Percentiles rank a stretch among this genome's conserved stretches.
Conservation (phyloP, 257 asterid species). For the Linderniella brevidens region DNA sequence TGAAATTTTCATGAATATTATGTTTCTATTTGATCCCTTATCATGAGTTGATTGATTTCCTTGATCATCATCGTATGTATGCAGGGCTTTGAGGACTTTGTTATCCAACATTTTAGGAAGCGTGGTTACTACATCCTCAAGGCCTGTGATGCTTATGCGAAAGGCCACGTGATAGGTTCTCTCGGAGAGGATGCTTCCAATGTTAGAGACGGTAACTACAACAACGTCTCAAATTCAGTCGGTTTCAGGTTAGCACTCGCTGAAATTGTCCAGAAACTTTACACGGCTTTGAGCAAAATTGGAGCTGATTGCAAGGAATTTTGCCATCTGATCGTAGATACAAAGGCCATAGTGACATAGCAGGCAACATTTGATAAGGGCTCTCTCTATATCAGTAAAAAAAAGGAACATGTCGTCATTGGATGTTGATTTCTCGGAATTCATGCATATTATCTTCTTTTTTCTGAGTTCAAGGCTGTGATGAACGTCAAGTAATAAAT, state of each 20-base stretch:
- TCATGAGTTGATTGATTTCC: too few species aligned
- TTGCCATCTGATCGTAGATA: conserved; percentile 27
- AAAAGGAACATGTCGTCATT: too few species aligned
- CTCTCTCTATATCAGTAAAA: too few species aligned
- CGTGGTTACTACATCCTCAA: conserved; percentile 77
- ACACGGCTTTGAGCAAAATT: conserved; percentile 31
- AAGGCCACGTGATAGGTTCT: conserved; percentile 79
- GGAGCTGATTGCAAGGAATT: conserved; percentile 74
- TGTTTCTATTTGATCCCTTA: neutral
- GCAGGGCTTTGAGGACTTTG: conserved; percentile 79
- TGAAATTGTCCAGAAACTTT: conserved; percentile 64
- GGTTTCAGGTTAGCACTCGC: conserved; percentile 90
- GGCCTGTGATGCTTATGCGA: conserved; percentile 93
- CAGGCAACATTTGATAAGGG: too few species aligned
- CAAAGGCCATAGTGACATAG: too few species aligned
- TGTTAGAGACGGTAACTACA: conserved; percentile 13
- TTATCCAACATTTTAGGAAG: conserved; percentile 59
- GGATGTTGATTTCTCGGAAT: too few species aligned
- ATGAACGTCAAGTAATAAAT: too few species aligned
- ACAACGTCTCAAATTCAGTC: conserved; percentile 47
- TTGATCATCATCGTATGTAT: too few species aligned
- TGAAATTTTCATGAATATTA: too few species aligned
- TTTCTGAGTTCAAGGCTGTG: too few species aligned
- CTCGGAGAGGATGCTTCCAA: conserved; percentile 48
- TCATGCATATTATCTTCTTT: too few species aligned